Conservation (phyloP, 495 filamentous ascomycete species). For the Penicillium flavigenum region DNA sequence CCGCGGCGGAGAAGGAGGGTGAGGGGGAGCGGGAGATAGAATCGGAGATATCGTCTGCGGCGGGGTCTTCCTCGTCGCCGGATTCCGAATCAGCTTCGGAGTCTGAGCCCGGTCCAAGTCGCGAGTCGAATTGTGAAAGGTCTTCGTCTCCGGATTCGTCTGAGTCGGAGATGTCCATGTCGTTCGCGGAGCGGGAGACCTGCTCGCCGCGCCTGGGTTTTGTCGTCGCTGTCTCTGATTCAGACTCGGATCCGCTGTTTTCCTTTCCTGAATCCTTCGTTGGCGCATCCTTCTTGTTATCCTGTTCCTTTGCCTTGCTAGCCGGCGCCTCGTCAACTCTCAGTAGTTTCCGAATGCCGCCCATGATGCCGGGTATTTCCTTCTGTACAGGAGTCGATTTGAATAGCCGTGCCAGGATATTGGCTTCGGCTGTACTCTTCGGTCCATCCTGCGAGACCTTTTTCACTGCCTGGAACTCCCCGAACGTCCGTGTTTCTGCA, state of each 20-base stretch:
- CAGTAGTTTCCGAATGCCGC: constrained; percentile 59
- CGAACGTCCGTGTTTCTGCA: constrained; percentile 51
- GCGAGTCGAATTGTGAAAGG: constrained; percentile 51
- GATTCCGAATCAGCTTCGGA: constrained; percentile 46
- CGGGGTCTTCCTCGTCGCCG: constrained; percentile 31
- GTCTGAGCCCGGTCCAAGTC: constrained; percentile 55
- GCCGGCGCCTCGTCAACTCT: constrained; percentile 52
- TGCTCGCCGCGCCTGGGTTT: constrained; percentile 15
- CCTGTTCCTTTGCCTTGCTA: constrained; percentile 28
- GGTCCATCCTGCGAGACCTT: constrained; percentile 38
- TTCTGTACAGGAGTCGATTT: constrained; percentile 74
- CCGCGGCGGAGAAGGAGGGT: constrained; percentile 30
- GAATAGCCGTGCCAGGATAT: constrained; percentile 79
- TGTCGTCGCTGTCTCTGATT: constrained; percentile 19
- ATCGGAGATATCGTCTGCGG: constrained; percentile 26
- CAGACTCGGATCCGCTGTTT: constrained; percentile 12
- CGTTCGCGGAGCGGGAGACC: constrained; percentile 20
- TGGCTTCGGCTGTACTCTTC: constrained; percentile 55
- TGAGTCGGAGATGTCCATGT: constrained; percentile 25
- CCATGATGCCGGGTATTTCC: constrained; percentile 60
- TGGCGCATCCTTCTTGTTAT: constrained; percentile 24
- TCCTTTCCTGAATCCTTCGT: constrained; percentile 19
- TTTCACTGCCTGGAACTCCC: constrained; percentile 35
- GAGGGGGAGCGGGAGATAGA: constrained; percentile 43
- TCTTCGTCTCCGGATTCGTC: constrained; percentile 45